A percentile compares a stretch with the other conserved stretches of the same genome.
phyloP scores from a whole-genome alignment of 106 monocot genomes.

The Dendrobium nobile region DNA sequence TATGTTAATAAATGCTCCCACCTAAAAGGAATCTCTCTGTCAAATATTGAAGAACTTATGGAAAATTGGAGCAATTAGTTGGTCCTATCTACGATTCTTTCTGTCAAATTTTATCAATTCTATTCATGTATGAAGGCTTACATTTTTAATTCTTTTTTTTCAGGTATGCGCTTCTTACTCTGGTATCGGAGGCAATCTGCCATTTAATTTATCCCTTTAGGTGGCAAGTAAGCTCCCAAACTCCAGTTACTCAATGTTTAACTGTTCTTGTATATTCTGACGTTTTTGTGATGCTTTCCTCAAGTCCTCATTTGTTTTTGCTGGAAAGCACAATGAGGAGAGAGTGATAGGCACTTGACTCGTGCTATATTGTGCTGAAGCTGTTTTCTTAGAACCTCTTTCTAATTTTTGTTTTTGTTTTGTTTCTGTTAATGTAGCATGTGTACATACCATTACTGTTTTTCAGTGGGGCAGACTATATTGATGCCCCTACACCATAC shows the following conservation, averaged over 20 bases:
- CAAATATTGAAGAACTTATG: background rate
- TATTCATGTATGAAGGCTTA: background rate
- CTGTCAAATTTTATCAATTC: background rate
- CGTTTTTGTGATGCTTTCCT: too few species aligned
- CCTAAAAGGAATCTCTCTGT: background rate
- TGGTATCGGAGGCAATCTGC: slow-evolving; percentile 96
- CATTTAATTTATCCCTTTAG: slow-evolving; percentile 95
- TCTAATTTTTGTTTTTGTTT: background rate
- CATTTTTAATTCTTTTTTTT: slow-evolving; percentile 5
- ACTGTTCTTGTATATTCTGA: background rate
- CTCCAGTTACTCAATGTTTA: background rate
- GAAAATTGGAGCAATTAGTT: background rate
- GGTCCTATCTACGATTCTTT: background rate
- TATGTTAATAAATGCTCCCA: background rate
- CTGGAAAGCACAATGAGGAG: background rate
- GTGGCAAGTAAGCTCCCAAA: slow-evolving; percentile 69
- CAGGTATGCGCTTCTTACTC: slow-evolving; percentile 92
- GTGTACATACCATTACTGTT: slow-evolving; percentile 96
- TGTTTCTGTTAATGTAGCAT: slow-evolving; percentile 55
- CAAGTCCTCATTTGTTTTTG: background rate
- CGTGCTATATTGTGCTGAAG: background rate
- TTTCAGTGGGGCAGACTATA: slow-evolving; percentile 95
- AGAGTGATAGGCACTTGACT: background rate
- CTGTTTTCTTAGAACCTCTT: background rate
- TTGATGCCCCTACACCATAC: slow-evolving; percentile 97